Base-by-base conservation (phyloP, 2,329 filamentous ascomycete species). In the Eutypella sp. region DNA sequence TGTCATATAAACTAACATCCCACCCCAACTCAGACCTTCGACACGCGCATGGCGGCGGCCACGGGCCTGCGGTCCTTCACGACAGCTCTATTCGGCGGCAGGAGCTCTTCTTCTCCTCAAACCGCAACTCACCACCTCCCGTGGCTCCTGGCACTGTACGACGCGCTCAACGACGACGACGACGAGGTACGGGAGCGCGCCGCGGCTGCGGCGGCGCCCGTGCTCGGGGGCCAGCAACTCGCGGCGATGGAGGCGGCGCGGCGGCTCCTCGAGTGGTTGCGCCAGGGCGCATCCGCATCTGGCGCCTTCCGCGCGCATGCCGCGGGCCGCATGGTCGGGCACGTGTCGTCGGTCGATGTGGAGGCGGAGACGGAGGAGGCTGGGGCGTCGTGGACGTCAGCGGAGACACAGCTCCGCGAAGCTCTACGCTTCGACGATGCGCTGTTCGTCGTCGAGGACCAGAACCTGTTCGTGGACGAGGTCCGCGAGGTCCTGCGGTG, bases 401-500 rank as follows among this genome's bases (percentile, higher is more conserved):
- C 71, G 0, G 58, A 59, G 20, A 42, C 54, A 1, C 70, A 75
- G 46, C 67, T 84, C 18, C 49, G 59, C 3, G 51, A 61, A 8
- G 74, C 77, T 4, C 62, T 81, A 57, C 65, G 68, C 45, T 71
- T 76, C 55, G 79, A 88, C 59, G 79, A 82, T 51, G 74, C 83
- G 3, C 77, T 99, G 1, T 99, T 99, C 62, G 84, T 79, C 1
- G 77, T 89, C 46, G 93, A 99, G 67, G 91, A 95, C 63, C 90
- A 95, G 62, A 99, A 99, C 61, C 75, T 96, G n/a, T 97, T 89
- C 64, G 72, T 92, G 41, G 92, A 97, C 62, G 84, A 90, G 55
- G 79, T 89, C 5, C 75, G 82, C 40, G 91, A 96, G 63, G 74
- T 82, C 3, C 68, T 74, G 16, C 63, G 81, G n/a, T 96, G 90